These are phyloP conservation scores for Sugiyamaella neomexicana DNA, from an alignment of 1,139 yeast species.

Conservation along the genomic window DNA sequence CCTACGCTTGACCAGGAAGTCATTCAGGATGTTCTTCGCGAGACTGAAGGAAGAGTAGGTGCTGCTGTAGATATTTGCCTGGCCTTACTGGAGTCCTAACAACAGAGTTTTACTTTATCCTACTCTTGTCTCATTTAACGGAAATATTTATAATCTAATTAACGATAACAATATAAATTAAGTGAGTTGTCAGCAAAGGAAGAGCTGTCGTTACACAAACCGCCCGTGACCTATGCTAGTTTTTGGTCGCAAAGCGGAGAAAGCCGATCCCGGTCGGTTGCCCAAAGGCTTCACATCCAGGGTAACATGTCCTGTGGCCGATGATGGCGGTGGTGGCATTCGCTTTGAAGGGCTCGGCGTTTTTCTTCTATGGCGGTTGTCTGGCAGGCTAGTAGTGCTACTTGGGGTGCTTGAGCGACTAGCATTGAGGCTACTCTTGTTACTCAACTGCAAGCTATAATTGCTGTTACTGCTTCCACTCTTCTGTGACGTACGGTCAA, in stretches of 20 bases:
- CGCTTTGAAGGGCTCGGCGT: conserved; percentile 19
- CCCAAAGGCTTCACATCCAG: conserved; percentile 3
- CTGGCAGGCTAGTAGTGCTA: not conserved
- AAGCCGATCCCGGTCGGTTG: conserved; percentile 32
- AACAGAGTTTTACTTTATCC: not conserved
- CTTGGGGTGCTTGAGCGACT: not conserved
- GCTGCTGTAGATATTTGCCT: conserved; percentile 68
- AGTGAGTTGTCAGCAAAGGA: not conserved
- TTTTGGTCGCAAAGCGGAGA: conserved; percentile 31
- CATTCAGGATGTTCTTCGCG: conserved; percentile 65
- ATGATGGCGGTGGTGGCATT: not conserved
- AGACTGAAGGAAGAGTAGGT: conserved; percentile 70
- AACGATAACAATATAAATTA: conserved; percentile 4
- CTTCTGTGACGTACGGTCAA: not conserved
- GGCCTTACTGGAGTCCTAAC: conserved; percentile 29
- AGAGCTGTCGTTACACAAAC: conserved; percentile 11
- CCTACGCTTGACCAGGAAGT: conserved; percentile 70
- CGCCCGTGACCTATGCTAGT: conserved; percentile 32
- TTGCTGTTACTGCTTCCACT: not conserved
- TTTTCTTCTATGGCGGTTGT: not conserved
- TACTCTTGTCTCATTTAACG: not conserved
- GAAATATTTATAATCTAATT: not conserved
- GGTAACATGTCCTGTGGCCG: not conserved
- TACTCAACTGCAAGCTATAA: not conserved
- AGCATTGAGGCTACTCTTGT: not conserved